phyloP scores from a whole-genome alignment of 768 basidiomycete genomes.

The Macrocybe gigantea region DNA sequence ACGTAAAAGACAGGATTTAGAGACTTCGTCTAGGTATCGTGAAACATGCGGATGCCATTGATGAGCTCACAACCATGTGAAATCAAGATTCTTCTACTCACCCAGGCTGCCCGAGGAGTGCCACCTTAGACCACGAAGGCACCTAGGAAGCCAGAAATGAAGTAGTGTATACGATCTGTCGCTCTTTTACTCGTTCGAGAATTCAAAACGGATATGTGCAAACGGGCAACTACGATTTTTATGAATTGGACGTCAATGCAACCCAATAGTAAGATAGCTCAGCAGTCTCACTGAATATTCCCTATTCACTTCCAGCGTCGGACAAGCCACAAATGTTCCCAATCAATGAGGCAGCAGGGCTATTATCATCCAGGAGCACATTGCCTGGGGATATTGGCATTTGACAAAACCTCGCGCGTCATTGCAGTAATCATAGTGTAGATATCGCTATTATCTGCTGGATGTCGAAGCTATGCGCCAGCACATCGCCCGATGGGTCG shows the following conservation, averaged over 20 bases:
- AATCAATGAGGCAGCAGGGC: constrained; percentile 22
- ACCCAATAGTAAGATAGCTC: neutral
- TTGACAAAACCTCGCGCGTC: too few species aligned
- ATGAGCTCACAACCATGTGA: constrained; percentile 24
- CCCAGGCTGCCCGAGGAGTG: too few species aligned
- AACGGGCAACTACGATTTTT: constrained; percentile 19
- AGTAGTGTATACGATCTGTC: constrained; percentile 8
- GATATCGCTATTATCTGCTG: too few species aligned
- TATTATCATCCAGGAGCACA: constrained; percentile 17
- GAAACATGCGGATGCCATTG: constrained; percentile 17
- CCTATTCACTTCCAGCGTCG: constrained; percentile 21
- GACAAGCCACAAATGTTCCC: constrained; percentile 28
- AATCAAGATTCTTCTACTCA: constrained; percentile 4
- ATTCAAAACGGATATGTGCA: constrained; percentile 12
- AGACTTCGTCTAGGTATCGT: constrained; percentile 12
- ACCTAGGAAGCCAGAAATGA: constrained; percentile 8
- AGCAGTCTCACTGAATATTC: constrained; percentile 23
- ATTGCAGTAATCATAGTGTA: too few species aligned
- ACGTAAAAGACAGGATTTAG: constrained; percentile 10
- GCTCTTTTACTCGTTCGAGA: too few species aligned
- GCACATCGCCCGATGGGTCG: too few species aligned
- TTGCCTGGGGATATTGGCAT: constrained; percentile 2
- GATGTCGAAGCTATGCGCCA: too few species aligned
- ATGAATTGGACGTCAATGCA: too few species aligned
- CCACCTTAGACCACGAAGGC: too few species aligned